Conservation (phyloP, 1,139 yeast genomes). For the Candida gigantensis region DNA sequence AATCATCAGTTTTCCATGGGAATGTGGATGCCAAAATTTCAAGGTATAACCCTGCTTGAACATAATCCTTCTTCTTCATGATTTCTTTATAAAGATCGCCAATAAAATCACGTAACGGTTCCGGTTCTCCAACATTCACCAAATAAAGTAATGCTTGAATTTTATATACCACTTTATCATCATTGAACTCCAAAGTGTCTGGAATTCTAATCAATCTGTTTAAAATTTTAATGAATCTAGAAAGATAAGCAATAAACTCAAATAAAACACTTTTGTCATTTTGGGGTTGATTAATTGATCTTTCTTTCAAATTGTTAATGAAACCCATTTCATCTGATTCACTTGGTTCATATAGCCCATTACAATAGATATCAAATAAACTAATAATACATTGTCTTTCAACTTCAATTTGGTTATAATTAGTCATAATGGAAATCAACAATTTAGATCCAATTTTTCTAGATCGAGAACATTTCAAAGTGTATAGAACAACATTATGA, state of each 20-base stretch:
- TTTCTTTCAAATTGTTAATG: conserved; percentile 49
- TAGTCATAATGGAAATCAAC: conserved; percentile 24
- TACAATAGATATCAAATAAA: conserved; percentile 63
- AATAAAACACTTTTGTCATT: conserved; percentile 65
- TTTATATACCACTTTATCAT: conserved; percentile 80
- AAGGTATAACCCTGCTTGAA: conserved; percentile 83
- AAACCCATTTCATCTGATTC: conserved; percentile 57
- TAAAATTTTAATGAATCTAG: conserved; percentile 66
- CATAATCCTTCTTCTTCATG: conserved; percentile 58
- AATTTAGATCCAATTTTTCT: conserved; percentile 67
- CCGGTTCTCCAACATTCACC: conserved; percentile 79
- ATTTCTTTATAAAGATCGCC: conserved; percentile 73
- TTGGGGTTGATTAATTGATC: conserved; percentile 59
- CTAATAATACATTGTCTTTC: conserved; percentile 66
- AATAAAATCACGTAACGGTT: conserved; percentile 74
- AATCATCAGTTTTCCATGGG: conserved; percentile 67
- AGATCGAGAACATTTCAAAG: conserved; percentile 69
- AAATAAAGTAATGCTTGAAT: conserved; percentile 76
- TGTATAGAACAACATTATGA: conserved; percentile 63
- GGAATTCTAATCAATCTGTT: conserved; percentile 76
- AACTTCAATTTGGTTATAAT: conserved; percentile 56
- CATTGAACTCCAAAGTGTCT: conserved; percentile 79
- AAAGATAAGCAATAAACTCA: conserved; percentile 55
- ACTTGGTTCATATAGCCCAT: conserved; percentile 58
- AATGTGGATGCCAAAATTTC: conserved; percentile 81